Evolutionary conservation across 2,329 filamentous ascomycete genomes (phyloP).

Genomic region (Colletotrichum plurivorum): DNA sequence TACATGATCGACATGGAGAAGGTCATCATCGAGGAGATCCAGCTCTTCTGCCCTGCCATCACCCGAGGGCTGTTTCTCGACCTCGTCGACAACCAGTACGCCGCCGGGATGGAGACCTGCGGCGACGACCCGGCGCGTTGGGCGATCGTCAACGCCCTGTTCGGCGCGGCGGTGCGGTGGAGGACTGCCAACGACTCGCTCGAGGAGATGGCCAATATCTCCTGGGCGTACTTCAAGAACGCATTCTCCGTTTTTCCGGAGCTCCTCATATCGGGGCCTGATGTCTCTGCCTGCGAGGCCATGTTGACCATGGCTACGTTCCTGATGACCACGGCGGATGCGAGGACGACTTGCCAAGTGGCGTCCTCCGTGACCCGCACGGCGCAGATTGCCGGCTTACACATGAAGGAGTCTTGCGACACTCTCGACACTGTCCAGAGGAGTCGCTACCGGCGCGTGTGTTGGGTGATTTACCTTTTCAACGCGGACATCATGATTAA

Average conservation of each 20-base stretch:
- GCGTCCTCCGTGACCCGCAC: constrained; percentile 18
- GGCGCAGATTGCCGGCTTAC: constrained; percentile 18
- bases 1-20: constrained; percentile 21
- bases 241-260: constrained; percentile 26
- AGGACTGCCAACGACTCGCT: constrained; percentile 31
- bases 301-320: constrained; percentile 31
- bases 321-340: constrained; percentile 23
- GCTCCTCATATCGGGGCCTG: constrained; percentile 3
- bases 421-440: neutral
- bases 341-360: constrained; percentile 16
- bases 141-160: constrained; percentile 20
- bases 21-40: constrained; percentile 21
- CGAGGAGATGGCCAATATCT: constrained; percentile 1
- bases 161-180: constrained; percentile 24
- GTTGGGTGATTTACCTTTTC: constrained; percentile 29
- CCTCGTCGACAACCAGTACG: constrained; percentile 14
- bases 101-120: neutral
- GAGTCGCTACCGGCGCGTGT: constrained; percentile 11
- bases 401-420: constrained; percentile 8
- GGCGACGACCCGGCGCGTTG: constrained; percentile 15
- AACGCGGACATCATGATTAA: constrained; percentile 22
- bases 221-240: constrained; percentile 38
- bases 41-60: constrained; percentile 25
- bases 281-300: constrained; percentile 25
- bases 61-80: constrained; percentile 6